Percentiles rank a stretch among this genome's conserved stretches.
Evolutionary conservation across 2,329 filamentous ascomycete genomes (phyloP).

Genomic region (Colletotrichum tropicicola): DNA sequence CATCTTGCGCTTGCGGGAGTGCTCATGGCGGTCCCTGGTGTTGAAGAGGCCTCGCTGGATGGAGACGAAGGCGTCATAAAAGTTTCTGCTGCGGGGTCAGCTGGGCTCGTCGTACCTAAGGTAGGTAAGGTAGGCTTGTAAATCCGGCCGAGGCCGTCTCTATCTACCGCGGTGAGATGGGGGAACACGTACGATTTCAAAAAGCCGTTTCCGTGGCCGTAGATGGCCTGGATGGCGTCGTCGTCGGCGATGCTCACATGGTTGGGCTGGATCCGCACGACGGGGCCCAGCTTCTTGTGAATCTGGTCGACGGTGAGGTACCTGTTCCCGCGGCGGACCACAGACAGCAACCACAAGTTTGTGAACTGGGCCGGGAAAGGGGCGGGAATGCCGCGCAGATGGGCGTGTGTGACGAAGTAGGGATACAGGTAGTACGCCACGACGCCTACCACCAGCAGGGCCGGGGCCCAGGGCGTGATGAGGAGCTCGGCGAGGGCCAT

Average conservation of each 20-base stretch:
- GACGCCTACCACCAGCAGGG: conserved; percentile 7
- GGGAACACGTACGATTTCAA: conserved; percentile 67
- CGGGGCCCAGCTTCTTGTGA: conserved; percentile 80
- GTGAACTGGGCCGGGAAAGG: conserved; percentile 73
- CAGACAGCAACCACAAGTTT: conserved; percentile 81
- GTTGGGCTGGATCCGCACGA: conserved; percentile 85
- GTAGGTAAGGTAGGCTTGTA: neutral
- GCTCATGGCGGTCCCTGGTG: conserved; percentile 82
- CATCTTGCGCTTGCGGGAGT: conserved; percentile 89
- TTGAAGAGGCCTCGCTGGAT: conserved; percentile 90
- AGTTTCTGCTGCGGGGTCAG: conserved; percentile 65
- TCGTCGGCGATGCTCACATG: conserved; percentile 86
- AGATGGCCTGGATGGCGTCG: conserved; percentile 78
- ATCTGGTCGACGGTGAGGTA: conserved; percentile 73
- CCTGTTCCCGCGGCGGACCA: conserved; percentile 71
- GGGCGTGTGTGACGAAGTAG: conserved; percentile 63
- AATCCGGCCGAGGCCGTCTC: too few relatives aligned
- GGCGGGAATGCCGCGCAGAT: conserved; percentile 65
- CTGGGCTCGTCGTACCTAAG: neutral
- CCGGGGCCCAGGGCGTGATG: conserved; percentile 27
- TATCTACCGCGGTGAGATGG: too few relatives aligned
- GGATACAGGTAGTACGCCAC: conserved; percentile 52
- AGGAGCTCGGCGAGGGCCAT: conserved; percentile 25
- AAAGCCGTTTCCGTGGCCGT: conserved; percentile 83
- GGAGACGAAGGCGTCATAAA: conserved; percentile 92